Percentiles rank a stretch among this genome's conserved stretches.
These are phyloP conservation scores for Ophiostoma himal-ulmi DNA, from an alignment of 2,329 filamentous ascomycete species.

Conservation along the genomic window DNA sequence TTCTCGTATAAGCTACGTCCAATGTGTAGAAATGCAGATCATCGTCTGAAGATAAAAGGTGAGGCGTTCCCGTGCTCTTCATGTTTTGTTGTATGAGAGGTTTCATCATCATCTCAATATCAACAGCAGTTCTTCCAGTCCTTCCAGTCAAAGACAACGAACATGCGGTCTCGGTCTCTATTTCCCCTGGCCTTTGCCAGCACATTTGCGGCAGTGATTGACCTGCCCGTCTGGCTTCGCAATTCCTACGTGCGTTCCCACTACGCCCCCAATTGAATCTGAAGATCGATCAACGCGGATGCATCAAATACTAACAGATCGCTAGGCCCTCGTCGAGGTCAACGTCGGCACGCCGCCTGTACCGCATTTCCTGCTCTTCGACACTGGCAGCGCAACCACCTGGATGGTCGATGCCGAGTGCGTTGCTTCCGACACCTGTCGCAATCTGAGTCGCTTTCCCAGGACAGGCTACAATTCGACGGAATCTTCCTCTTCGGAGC, in stretches of 20 bases:
- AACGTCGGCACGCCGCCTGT: neutral
- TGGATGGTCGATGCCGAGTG: constrained; percentile 5
- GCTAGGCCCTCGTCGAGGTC: neutral
- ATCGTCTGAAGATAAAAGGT: neutral
- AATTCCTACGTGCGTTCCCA: neutral
- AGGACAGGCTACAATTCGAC: neutral
- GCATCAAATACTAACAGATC: neutral
- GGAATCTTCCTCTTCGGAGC: neutral
- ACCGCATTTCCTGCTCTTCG: constrained; percentile 9
- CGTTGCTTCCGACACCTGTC: neutral
- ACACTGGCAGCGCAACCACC: constrained; percentile 2
- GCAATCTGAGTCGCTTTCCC: neutral
- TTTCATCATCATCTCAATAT: neutral
- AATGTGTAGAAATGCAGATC: neutral
- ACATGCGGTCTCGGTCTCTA: neutral
- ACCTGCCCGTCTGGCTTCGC: neutral
- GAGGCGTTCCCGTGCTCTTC: too few species aligned
- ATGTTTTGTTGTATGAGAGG: too few species aligned
- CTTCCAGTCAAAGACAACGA: neutral
- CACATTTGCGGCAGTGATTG: neutral
- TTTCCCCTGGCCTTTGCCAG: constrained; percentile 6
- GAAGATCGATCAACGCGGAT: neutral
- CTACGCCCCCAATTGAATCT: neutral
- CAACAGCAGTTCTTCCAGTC: neutral
- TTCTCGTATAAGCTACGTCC: neutral